These are phyloP conservation scores for Craterostigma plantagineum DNA, from an alignment of 257 asterid genomes.

Conservation along the genomic window DNA sequence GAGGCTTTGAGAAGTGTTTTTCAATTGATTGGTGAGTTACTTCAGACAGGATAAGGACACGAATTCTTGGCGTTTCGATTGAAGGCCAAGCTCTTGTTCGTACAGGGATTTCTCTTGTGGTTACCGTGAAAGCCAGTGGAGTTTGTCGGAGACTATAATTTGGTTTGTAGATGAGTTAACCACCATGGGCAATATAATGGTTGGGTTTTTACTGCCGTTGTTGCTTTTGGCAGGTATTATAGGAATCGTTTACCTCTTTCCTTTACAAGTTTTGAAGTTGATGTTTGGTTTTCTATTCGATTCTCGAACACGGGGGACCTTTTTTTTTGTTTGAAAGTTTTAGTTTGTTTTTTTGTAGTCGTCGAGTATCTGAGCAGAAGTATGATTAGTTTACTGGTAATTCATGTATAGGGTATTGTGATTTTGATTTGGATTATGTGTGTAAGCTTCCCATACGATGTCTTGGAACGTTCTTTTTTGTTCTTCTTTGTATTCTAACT, in stretches of 20 bases:
- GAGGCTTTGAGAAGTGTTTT: too few relatives aligned
- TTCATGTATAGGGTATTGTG: too few relatives aligned
- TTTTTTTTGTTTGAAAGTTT: too few relatives aligned
- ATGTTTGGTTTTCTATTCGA: not conserved
- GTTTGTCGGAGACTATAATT: slow-evolving; percentile 18
- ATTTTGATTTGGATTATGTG: too few relatives aligned
- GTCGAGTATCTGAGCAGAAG: too few relatives aligned
- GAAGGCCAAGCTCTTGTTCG: too few relatives aligned
- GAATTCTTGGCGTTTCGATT: too few relatives aligned
- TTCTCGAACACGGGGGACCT: not conserved
- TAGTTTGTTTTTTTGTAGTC: too few relatives aligned
- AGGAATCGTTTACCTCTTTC: not conserved
- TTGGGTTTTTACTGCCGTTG: slow-evolving; percentile 50
- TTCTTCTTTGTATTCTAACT: slow-evolving; percentile 3
- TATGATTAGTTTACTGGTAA: too few relatives aligned
- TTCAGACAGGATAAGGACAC: too few relatives aligned
- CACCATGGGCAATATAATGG: slow-evolving; percentile 38
- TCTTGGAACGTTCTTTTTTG: not conserved
- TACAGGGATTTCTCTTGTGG: not conserved
- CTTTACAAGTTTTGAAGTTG: not conserved
- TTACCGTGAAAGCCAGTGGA: not conserved
- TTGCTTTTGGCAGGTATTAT: slow-evolving; percentile 54
- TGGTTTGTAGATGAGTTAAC: slow-evolving; percentile 4
- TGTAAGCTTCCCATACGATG: not conserved
- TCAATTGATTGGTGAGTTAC: too few relatives aligned